Percentiles rank a stretch among this genome's conserved stretches.
These are phyloP conservation scores for Ophiobolus disseminans DNA, from an alignment of 2,329 filamentous ascomycete genomes.

Conservation along the genomic window DNA sequence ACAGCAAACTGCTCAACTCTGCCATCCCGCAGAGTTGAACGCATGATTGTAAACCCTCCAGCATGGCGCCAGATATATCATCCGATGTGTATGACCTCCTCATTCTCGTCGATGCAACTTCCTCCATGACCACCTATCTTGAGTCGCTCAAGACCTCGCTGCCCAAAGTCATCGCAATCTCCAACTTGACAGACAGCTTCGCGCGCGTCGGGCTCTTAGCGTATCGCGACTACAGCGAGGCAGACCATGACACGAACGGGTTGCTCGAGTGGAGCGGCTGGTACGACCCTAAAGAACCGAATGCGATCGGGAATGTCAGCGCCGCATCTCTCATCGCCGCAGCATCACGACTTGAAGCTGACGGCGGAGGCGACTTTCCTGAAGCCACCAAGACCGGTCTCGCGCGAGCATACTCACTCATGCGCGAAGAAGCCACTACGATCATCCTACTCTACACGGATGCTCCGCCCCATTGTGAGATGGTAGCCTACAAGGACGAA, in stretches of 20 bases:
- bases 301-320: conserved; percentile 3
- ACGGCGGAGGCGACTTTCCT: conserved; percentile 53
- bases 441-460: conserved; percentile 60
- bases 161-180: conserved; percentile 60
- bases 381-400: conserved; percentile 60
- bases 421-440: conserved; percentile 58
- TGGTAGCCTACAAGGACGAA: conserved; percentile 29
- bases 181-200: conserved; percentile 59
- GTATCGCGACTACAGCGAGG: conserved; percentile 58
- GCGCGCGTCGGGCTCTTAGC: conserved; percentile 59
- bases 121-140: conserved; percentile 56
- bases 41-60: too few species aligned
- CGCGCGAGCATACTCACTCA: conserved; percentile 55
- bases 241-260: conserved; percentile 11
- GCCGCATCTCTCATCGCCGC: conserved; percentile 17
- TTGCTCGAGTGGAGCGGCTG: conserved; percentile 61
- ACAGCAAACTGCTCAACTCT: too few species aligned
- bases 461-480: conserved; percentile 55
- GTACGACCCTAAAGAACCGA: conserved; percentile 36
- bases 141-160: conserved; percentile 55
- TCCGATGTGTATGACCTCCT: conserved; percentile 53
- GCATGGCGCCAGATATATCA: too few species aligned
- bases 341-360: conserved; percentile 36
- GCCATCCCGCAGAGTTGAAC: too few species aligned
- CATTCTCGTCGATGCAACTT: conserved; percentile 57